Base-by-base conservation (phyloP, 768 basidiomycete genomes). In the Pulveroboletus frians region DNA sequence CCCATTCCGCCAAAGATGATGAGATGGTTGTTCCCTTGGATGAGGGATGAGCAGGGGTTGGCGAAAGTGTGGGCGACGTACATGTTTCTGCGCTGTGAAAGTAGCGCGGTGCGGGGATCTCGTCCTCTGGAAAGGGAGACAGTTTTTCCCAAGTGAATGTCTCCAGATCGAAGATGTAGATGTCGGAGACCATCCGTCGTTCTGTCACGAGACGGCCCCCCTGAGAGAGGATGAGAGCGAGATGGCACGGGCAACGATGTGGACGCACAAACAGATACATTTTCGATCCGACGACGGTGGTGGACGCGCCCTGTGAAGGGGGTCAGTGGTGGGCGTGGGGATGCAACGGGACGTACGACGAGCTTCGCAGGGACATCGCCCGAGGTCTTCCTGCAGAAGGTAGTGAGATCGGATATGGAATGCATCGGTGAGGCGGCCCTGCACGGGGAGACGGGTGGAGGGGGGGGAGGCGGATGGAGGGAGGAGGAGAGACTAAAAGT, bases 1-100 rank as follows among this genome's bases (percentile, higher is more conserved):
- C 88, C 84, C 93, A 97, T 96, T 10, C 95, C 94, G 17, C 95
- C 95, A 62, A 97, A 97, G 43, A 97, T 76, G 54, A 98, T 83
- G 46, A 99, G 75, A 59, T 91, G 84, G 66, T 88, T 85, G 63
- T 88, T 85, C 92, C 92, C 88, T 32, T 54, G 51, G 55, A 58
- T 8, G 46, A 26, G 32, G 53, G 17, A 59, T 55, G 50, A 55
- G 51, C 23, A 57, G 34, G 51, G 23, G 47, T 44, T 9, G 43
- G 26, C 45, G 31, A 18, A 26, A 15, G 9, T 8, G 9, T 2
- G 31, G 11, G 31, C 11, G 45, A 52, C 80, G 59, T 65, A 84
- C 88, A 95, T 49, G 83, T 70, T 69, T 96, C 92, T 11, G 90
- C 80, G 53, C 87, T 91, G 69, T 99, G 96, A 64, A 99, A 99